These are phyloP conservation scores for Prunus fruticosa DNA, from an alignment of 306 rosid species.

Conservation along the genomic window DNA sequence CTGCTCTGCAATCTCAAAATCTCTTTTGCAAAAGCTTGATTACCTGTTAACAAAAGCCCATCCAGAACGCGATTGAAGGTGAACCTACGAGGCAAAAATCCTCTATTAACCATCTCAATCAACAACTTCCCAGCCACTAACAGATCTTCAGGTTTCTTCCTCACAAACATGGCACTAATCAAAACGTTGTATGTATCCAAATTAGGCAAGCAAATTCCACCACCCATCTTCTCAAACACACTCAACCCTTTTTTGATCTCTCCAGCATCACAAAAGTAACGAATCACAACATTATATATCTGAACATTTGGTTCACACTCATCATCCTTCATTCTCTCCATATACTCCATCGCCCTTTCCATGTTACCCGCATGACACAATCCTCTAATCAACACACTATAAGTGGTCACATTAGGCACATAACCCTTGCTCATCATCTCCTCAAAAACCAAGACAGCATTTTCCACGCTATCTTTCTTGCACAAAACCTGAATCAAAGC, in stretches of 20 bases:
- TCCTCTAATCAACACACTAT: slow-evolving; percentile 69
- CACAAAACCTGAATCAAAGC: slow-evolving; percentile 88
- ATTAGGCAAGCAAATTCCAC: slow-evolving; percentile 65
- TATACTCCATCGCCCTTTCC: slow-evolving; percentile 54
- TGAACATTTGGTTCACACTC: slow-evolving; percentile 65
- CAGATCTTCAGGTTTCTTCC: slow-evolving; percentile 73
- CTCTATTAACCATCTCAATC: slow-evolving; percentile 79
- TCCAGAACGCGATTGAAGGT: slow-evolving; percentile 65
- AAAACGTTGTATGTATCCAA: slow-evolving; percentile 80
- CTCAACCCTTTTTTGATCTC: slow-evolving; percentile 68
- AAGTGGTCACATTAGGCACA: slow-evolving; percentile 61
- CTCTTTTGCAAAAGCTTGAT: slow-evolving; percentile 78
- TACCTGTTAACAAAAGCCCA: slow-evolving; percentile 73
- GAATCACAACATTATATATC: slow-evolving; percentile 60
- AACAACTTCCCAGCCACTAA: slow-evolving; percentile 78
- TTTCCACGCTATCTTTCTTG: slow-evolving; percentile 75
- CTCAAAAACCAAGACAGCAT: slow-evolving; percentile 60
- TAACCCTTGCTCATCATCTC: slow-evolving; percentile 68
- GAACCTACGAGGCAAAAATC: slow-evolving; percentile 71
- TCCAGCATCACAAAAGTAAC: slow-evolving; percentile 72
- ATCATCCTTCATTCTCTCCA: slow-evolving; percentile 55
- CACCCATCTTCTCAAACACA: slow-evolving; percentile 69
- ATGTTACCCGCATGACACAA: slow-evolving; percentile 68
- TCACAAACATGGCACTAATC: slow-evolving; percentile 82
- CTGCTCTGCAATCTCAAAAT: slow-evolving; percentile 67